A percentile compares a stretch with the other conserved stretches of the same genome.
Evolutionary conservation across 2,329 filamentous ascomycete species (phyloP).

Genomic region (Ascosphaera aggregata): DNA sequence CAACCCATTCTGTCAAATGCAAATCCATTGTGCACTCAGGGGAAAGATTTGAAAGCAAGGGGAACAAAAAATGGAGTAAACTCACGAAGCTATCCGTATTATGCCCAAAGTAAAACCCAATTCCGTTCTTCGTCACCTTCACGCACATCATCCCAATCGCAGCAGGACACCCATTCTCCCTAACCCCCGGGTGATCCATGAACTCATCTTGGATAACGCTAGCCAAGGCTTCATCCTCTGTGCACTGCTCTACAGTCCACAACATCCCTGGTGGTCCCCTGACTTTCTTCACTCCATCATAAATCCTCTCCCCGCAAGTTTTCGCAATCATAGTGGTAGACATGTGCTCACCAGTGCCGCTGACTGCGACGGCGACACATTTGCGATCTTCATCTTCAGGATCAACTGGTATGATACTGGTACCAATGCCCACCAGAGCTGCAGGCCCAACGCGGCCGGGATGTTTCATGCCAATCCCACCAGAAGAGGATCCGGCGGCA

Average conservation of each 20-base stretch:
- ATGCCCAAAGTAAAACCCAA: constrained; percentile 81
- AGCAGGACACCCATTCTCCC: constrained; percentile 52
- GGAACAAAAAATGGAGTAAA: too few relatives aligned
- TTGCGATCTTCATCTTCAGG: constrained; percentile 43
- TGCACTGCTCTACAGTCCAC: constrained; percentile 38
- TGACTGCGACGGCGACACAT: constrained; percentile 65
- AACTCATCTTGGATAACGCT: constrained; percentile 75
- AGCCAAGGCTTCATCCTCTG: constrained; percentile 56
- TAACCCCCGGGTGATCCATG: constrained; percentile 73
- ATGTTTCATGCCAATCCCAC: constrained; percentile 97
- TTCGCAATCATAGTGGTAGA: constrained; percentile 80
- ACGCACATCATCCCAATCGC: constrained; percentile 81
- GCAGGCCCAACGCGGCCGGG: constrained; percentile 77
- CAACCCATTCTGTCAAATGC: constrained; percentile 22
- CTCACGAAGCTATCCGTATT: constrained; percentile 65
- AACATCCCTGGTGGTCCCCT: constrained; percentile 30
- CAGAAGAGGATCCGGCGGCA: constrained; percentile 85
- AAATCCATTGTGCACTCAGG: not conserved
- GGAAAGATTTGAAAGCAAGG: not conserved
- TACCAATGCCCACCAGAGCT: constrained; percentile 76
- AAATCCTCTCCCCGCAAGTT: constrained; percentile 67
- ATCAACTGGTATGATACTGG: constrained; percentile 62
- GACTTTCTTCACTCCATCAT: constrained; percentile 40
- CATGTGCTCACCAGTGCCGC: constrained; percentile 95
- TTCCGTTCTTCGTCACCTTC: constrained; percentile 55